A percentile compares a stretch with the other conserved stretches of the same genome.
Evolutionary conservation across 208 protist species (phyloP).

Genomic region (Leishmania tarentolae): DNA sequence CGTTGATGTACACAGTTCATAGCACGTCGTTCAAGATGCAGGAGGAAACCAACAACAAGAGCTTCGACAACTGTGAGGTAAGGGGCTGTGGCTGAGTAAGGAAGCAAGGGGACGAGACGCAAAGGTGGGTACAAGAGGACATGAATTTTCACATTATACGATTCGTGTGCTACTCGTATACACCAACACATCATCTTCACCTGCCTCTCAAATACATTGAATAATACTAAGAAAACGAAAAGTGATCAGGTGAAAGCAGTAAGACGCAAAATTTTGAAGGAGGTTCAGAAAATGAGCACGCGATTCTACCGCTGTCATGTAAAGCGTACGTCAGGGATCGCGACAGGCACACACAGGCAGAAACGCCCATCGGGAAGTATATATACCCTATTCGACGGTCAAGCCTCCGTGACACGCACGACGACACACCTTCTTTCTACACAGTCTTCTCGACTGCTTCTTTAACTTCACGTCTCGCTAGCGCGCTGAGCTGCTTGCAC

Average conservation of each 20-base stretch:
- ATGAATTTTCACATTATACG: no score
- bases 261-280: not conserved
- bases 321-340: not conserved
- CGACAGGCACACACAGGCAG: not conserved
- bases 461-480: not conserved
- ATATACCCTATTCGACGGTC: not conserved
- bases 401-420: not conserved
- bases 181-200: no score
- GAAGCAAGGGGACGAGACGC: no score
- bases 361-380: not conserved
- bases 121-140: no score
- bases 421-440: no score
- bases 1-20: not conserved
- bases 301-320: not conserved
- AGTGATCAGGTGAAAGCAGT: not conserved
- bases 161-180: no score
- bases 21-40: not conserved
- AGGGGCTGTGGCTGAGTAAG: no score
- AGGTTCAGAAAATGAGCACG: not conserved
- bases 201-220: no score
- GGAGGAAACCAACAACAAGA: not conserved
- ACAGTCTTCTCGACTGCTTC: not conserved
- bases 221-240: not conserved
- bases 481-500: constrained; percentile 15
- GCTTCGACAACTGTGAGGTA: no score